A percentile compares a stretch with the other conserved stretches of the same genome.
Conservation (phyloP, 371 early-diverging fungal genomes). For the Rhizopus sp. region DNA sequence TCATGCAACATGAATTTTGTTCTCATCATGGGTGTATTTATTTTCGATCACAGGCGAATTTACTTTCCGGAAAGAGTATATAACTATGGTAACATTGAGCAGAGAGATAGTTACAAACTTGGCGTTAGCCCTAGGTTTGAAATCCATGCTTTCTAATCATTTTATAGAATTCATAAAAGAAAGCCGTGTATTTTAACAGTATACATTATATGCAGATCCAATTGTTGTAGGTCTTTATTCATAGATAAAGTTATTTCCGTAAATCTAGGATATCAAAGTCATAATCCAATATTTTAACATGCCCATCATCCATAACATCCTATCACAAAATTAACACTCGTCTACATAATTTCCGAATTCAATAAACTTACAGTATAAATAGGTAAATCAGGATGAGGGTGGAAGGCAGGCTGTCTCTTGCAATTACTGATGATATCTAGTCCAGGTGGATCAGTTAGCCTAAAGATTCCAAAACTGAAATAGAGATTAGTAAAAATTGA, state of each 20-base stretch:
- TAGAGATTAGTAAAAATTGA: not conserved
- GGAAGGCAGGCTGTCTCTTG: constrained; percentile 70
- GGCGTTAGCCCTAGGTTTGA: no score
- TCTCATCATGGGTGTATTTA: no score
- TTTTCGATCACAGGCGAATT: no score
- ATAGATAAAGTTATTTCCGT: constrained; percentile 28
- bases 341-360: not conserved
- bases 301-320: constrained; percentile 54
- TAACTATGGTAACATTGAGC: no score
- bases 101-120: no score
- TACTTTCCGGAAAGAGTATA: no score
- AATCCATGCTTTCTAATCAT: no score
- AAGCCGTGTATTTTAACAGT: no score
- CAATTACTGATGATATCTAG: constrained; percentile 80
- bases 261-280: constrained; percentile 59
- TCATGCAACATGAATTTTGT: no score
- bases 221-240: no score
- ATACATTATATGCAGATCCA: no score
- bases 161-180: no score
- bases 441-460: constrained; percentile 89
- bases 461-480: constrained; percentile 77
- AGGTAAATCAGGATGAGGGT: constrained; percentile 76
- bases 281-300: constrained; percentile 46
- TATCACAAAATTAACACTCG: constrained; percentile 12
- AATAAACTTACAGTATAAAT: constrained; percentile 61